These are phyloP conservation scores for Globisporangium cystogenes DNA, from an alignment of 352 stramenopile species.

Conservation along the genomic window DNA sequence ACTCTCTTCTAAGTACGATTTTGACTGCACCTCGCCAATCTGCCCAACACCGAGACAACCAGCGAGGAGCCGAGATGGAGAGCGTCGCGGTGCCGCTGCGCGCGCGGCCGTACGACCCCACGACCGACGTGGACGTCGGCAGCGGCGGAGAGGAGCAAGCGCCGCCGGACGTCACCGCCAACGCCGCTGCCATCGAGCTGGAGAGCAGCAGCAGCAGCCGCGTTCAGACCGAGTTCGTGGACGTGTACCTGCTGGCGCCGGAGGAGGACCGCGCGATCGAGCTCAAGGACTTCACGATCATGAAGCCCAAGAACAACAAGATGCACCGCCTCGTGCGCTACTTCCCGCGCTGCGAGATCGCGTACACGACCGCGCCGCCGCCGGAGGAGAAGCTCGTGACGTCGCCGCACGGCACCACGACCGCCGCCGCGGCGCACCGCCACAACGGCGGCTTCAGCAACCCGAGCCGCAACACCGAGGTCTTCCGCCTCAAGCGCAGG, in stretches of 20 bases:
- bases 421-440: slow-evolving; percentile 39
- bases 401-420: slow-evolving; percentile 46
- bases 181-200: too few species aligned
- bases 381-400: slow-evolving; percentile 52
- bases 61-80: not conserved
- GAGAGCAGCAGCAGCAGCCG: not conserved
- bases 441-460: slow-evolving; percentile 76
- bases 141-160: not conserved
- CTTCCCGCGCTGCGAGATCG: slow-evolving; percentile 63
- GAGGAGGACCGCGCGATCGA: slow-evolving; percentile 57
- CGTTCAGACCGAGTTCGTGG: slow-evolving; percentile 48
- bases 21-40: not conserved
- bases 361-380: slow-evolving; percentile 55
- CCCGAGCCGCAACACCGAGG: slow-evolving; percentile 56
- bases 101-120: slow-evolving; percentile 11
- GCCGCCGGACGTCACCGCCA: not conserved
- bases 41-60: not conserved
- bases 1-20: too few species aligned
- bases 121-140: slow-evolving; percentile 8
- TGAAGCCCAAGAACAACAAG: slow-evolving; percentile 78
- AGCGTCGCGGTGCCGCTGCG: slow-evolving; percentile 1
- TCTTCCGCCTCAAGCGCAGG: slow-evolving; percentile 62
- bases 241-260: slow-evolving; percentile 67
- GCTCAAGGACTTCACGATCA: slow-evolving; percentile 80
- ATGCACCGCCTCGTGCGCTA: slow-evolving; percentile 67